These are phyloP conservation scores for Talaromyces sp. DNA, from an alignment of 2,329 filamentous ascomycete species.

Conservation along the genomic window DNA sequence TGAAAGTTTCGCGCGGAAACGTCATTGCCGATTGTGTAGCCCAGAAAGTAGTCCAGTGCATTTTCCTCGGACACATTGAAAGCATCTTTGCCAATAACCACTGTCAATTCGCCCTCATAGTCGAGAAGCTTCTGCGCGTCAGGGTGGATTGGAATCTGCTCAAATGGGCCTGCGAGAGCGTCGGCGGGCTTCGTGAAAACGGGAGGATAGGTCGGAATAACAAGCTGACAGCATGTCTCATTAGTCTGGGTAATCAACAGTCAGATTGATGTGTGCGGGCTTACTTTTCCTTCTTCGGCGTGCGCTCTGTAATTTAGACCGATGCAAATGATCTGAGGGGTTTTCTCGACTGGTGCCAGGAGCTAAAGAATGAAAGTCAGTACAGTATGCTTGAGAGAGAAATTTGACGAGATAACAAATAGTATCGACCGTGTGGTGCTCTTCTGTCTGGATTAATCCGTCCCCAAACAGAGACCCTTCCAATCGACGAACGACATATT, in stretches of 20 bases:
- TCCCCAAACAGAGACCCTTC: not conserved
- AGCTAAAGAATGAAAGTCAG: not conserved
- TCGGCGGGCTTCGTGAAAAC: not conserved
- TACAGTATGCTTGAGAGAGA: not conserved
- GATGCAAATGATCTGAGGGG: slow-evolving; percentile 7
- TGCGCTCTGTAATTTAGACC: slow-evolving; percentile 12
- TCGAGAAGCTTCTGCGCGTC: not conserved
- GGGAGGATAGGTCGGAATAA: not conserved
- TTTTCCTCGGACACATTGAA: not conserved
- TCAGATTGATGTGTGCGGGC: no score
- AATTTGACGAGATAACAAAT: not conserved
- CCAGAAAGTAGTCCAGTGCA: not conserved
- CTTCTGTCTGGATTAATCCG: not conserved
- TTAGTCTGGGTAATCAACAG: no score
- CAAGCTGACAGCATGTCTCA: not conserved
- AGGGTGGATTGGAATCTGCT: not conserved
- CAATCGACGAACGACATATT: not conserved
- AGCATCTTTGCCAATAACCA: not conserved
- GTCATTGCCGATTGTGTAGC: slow-evolving; percentile 22
- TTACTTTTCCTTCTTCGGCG: slow-evolving; percentile 10
- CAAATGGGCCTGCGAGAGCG: not conserved
- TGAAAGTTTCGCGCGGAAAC: slow-evolving; percentile 24
- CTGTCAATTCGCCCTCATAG: not conserved
- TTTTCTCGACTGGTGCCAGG: not conserved
- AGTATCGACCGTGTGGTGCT: not conserved